Conservation (phyloP, 805 yeast species). For the Yamadazyma sp. region DNA sequence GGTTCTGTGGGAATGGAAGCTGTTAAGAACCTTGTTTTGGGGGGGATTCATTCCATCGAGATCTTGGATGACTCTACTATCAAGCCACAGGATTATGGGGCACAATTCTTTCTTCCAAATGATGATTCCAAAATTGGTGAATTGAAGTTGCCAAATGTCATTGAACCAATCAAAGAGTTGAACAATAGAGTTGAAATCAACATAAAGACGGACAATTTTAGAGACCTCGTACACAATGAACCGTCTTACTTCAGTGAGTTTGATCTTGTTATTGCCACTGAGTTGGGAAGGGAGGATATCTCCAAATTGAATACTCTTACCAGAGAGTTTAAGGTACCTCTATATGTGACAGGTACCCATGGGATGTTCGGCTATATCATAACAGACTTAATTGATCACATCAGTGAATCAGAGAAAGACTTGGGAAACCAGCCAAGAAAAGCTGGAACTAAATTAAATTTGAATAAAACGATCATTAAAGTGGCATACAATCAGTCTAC, state of each 20-base stretch:
- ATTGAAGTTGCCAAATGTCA: constrained; percentile 53
- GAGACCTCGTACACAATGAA: constrained; percentile 15
- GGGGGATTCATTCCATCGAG: constrained; percentile 82
- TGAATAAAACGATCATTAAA: constrained; percentile 31
- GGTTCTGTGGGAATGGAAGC: constrained; percentile 82
- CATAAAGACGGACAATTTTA: constrained; percentile 35
- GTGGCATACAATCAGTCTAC: constrained; percentile 32
- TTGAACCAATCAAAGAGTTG: constrained; percentile 61
- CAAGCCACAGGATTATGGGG: constrained; percentile 60
- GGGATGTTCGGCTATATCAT: constrained; percentile 85
- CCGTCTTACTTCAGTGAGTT: constrained; percentile 50
- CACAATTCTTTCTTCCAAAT: constrained; percentile 69
- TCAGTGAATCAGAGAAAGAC: constrained; percentile 52
- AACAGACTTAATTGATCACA: constrained; percentile 71
- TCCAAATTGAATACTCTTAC: constrained; percentile 52
- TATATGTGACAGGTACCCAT: constrained; percentile 66
- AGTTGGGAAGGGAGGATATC: constrained; percentile 46
- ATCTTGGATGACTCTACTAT: constrained; percentile 60
- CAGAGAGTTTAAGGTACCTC: constrained; percentile 57
- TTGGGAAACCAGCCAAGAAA: constrained; percentile 44
- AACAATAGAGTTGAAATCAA: constrained; percentile 74
- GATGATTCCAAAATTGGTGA: constrained; percentile 56
- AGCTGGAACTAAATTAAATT: constrained; percentile 52
- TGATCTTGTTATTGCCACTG: constrained; percentile 76
- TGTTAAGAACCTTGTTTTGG: constrained; percentile 79